phyloP scores from a whole-genome alignment of 2,329 filamentous ascomycete genomes.

The Colletotrichum zoysiae region DNA sequence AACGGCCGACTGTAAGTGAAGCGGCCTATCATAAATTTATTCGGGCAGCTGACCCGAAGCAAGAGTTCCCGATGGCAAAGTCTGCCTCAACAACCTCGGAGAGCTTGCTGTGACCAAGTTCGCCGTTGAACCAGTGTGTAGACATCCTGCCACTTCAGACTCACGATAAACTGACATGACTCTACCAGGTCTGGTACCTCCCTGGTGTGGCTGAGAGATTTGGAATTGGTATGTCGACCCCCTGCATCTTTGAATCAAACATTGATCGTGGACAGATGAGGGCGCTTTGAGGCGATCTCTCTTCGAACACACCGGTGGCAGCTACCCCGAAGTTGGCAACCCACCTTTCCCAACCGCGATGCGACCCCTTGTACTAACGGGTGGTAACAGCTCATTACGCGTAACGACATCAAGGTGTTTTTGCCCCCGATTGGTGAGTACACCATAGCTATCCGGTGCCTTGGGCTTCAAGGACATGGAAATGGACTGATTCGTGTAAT shows the following conservation, averaged over 20 bases:
- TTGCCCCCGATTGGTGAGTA: conserved; percentile 85
- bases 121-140: conserved; percentile 88
- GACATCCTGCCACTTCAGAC: conserved; percentile 47
- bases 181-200: conserved; percentile 77
- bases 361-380: conserved; percentile 44
- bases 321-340: conserved; percentile 81
- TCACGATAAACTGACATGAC: conserved; percentile 22
- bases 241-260: neutral
- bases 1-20: conserved; percentile 75
- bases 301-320: conserved; percentile 96
- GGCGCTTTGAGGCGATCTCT: conserved; percentile 85
- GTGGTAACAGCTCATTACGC: conserved; percentile 79
- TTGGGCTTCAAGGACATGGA: neutral
- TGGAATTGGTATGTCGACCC: conserved; percentile 75
- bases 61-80: conserved; percentile 82
- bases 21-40: neutral
- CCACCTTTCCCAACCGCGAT: neutral
- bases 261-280: conserved; percentile 72
- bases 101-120: conserved; percentile 97
- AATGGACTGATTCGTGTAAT: conserved; percentile 40
- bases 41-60: neutral
- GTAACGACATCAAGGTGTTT: conserved; percentile 94
- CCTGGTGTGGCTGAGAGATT: conserved; percentile 93
- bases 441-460: neutral
- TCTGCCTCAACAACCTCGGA: conserved; percentile 86